phyloP scores from a whole-genome alignment of 192 early-diverging fungal genomes.

The Phycomyces blakesleeanus region DNA sequence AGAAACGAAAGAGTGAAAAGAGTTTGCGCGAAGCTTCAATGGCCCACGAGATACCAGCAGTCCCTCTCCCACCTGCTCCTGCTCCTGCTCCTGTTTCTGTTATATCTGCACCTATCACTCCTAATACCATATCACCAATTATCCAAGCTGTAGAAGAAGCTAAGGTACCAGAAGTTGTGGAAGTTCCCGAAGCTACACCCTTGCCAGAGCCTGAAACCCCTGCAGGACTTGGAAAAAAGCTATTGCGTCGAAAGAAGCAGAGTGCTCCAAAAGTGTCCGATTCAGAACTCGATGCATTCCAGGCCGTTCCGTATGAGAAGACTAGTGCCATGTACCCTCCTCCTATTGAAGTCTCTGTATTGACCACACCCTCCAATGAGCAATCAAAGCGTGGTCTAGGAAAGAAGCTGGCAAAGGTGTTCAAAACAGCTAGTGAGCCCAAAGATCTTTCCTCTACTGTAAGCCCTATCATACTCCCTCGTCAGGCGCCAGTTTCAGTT shows the following conservation, averaged over 20 bases:
- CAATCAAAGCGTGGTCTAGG: background rate
- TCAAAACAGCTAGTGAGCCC: background rate
- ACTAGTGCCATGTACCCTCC: background rate
- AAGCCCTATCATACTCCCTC: too few species aligned
- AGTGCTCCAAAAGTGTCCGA: background rate
- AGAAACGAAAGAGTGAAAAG: constrained; percentile 23
- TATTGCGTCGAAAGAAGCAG: background rate
- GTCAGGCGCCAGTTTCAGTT: too few species aligned
- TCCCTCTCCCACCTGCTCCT: background rate
- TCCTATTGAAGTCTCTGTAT: background rate
- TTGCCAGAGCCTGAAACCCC: background rate
- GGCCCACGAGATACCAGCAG: too few species aligned
- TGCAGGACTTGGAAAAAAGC: background rate
- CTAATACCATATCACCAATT: background rate
- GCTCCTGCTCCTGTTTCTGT: background rate
- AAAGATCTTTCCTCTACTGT: too few species aligned
- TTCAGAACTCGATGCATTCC: background rate
- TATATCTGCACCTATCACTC: background rate
- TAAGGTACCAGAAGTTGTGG: background rate
- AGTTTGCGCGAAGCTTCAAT: constrained; percentile 7
- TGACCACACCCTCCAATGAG: too few species aligned
- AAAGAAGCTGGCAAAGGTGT: constrained; percentile 6
- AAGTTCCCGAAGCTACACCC: background rate
- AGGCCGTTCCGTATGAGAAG: constrained; percentile 12
- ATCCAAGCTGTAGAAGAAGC: background rate